phyloP scores from a whole-genome alignment of 73 alveolate species.

The Tetrahymena thermophila region DNA sequence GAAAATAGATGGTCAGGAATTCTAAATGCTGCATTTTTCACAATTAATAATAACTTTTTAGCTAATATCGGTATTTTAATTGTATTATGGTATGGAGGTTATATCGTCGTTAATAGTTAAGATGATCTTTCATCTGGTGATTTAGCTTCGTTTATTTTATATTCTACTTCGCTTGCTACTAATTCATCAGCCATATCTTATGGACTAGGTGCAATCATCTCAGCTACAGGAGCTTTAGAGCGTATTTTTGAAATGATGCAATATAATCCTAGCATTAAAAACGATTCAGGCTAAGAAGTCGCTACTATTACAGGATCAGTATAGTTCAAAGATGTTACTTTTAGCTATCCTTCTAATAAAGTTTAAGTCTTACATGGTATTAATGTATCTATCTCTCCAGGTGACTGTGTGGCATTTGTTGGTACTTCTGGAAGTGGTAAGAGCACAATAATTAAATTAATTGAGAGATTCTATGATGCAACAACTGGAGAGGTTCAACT shows the following conservation, averaged over 20 bases:
- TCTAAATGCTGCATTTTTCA: constrained; percentile 16
- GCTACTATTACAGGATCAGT: constrained; percentile 49
- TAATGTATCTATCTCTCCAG: constrained; percentile 41
- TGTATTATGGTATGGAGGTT: constrained; percentile 44
- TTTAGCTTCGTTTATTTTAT: constrained; percentile 19
- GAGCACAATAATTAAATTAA: constrained; percentile 65
- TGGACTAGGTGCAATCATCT: constrained; percentile 20
- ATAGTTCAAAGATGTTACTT: constrained; percentile 51
- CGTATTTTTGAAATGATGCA: constrained; percentile 37
- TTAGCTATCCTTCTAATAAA: constrained; percentile 57
- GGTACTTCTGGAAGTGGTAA: constrained; percentile 93
- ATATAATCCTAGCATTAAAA: constrained; percentile 15
- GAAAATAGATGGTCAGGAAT: neutral
- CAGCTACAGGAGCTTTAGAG: constrained; percentile 46
- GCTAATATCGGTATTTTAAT: constrained; percentile 27
- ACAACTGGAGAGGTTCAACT: constrained; percentile 56
- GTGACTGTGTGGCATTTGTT: constrained; percentile 78
- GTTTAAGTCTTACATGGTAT: constrained; percentile 50
- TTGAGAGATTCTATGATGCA: constrained; percentile 83
- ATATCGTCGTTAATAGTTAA: neutral
- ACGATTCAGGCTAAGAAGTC: constrained; percentile 20
- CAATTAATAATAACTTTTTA: constrained; percentile 8
- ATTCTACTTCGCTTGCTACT: constrained; percentile 13
- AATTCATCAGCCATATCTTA: constrained; percentile 22
- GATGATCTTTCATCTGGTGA: constrained; percentile 6